A percentile compares a stretch with the other conserved stretches of the same genome.
Conservation (phyloP, 768 basidiomycete species). For the Russula lepida region DNA sequence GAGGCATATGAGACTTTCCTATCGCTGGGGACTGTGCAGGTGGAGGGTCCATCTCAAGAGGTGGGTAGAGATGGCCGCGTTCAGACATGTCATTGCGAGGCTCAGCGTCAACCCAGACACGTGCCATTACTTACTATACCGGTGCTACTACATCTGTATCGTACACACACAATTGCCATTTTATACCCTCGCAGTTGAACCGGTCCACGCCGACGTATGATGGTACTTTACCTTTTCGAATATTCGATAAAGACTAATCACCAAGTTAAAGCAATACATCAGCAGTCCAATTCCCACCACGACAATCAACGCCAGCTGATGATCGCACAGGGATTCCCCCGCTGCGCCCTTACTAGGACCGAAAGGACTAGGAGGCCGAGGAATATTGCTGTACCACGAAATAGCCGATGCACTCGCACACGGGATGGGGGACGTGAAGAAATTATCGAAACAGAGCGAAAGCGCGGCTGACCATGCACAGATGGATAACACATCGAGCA, state of each 20-base stretch:
- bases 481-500: constrained; percentile 83
- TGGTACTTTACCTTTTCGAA: constrained; percentile 85
- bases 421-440: constrained; percentile 77
- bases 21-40: not conserved
- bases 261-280: constrained; percentile 75
- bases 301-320: constrained; percentile 69
- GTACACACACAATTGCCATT: not conserved
- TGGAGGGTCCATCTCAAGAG: constrained; percentile 18
- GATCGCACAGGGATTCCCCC: constrained; percentile 58
- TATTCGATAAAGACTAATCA: constrained; percentile 79
- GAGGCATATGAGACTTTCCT: not conserved
- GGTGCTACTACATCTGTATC: not conserved
- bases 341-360: constrained; percentile 36
- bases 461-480: constrained; percentile 91
- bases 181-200: not conserved
- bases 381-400: constrained; percentile 67
- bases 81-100: not conserved
- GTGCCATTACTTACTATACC: not conserved
- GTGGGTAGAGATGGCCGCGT: not conserved
- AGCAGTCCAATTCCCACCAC: constrained; percentile 70
- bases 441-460: constrained; percentile 86
- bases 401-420: constrained; percentile 54
- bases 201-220: constrained; percentile 18
- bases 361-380: constrained; percentile 38
- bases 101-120: not conserved